These are phyloP conservation scores for Suhomyces xylopsoci DNA, from an alignment of 805 yeast species.

Conservation along the genomic window DNA sequence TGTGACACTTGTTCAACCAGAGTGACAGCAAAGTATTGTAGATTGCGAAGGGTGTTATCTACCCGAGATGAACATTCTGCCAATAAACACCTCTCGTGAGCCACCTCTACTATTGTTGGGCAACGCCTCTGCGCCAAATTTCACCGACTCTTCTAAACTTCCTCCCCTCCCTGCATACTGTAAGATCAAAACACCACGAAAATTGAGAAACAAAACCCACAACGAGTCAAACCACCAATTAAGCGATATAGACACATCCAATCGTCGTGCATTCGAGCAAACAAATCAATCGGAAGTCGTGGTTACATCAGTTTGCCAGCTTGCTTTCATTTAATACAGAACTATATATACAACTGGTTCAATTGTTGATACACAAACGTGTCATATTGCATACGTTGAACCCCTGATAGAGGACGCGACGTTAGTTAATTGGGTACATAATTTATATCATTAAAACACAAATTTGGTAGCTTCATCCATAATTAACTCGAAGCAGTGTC, in stretches of 20 bases:
- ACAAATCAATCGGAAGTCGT: neutral
- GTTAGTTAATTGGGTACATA: neutral
- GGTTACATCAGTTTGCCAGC: neutral
- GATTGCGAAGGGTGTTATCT: neutral
- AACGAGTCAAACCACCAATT: neutral
- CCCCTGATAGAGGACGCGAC: conserved; percentile 1
- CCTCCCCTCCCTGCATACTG: conserved; percentile 1
- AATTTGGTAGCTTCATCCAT: neutral
- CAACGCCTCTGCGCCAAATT: neutral
- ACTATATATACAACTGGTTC: neutral
- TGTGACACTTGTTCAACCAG: neutral
- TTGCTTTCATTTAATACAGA: neutral
- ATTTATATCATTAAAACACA: neutral
- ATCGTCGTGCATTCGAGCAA: neutral
- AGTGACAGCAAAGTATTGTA: neutral
- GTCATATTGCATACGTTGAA: neutral
- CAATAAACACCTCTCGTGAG: neutral
- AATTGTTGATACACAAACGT: neutral
- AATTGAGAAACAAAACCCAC: neutral
- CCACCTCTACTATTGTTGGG: neutral
- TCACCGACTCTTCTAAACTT: neutral
- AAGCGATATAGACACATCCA: neutral
- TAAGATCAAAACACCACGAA: conserved; percentile 1
- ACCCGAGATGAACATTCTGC: neutral
- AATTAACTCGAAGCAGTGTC: neutral